Evolutionary conservation across 2,329 filamentous ascomycete genomes (phyloP).

Genomic region (Exophiala aquamarina): DNA sequence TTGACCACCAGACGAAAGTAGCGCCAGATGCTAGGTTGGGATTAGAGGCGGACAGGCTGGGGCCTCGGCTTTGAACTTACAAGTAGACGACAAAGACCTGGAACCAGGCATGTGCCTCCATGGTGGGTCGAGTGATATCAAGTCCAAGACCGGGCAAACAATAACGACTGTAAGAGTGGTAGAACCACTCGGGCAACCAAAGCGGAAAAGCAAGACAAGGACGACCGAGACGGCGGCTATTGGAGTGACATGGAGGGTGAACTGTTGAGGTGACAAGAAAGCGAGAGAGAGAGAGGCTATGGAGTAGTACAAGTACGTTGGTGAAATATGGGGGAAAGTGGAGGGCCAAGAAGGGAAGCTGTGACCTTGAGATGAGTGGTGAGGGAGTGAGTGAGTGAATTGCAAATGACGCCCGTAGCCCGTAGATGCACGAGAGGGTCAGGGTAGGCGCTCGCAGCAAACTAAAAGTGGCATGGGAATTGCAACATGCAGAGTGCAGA

Average conservation of each 20-base stretch:
- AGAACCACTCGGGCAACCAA: conserved; percentile 21
- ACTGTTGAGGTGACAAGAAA: conserved; percentile 22
- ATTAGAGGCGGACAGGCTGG: background rate
- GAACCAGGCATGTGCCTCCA: conserved; percentile 19
- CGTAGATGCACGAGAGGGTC: background rate
- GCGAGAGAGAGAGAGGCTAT: conserved; percentile 17
- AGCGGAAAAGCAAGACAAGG: conserved; percentile 14
- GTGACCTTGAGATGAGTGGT: background rate
- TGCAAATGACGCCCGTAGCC: background rate
- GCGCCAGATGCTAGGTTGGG: conserved; percentile 60
- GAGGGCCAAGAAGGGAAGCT: conserved; percentile 3
- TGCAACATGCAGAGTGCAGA: too few species aligned
- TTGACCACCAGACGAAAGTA: conserved; percentile 86
- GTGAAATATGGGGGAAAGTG: conserved; percentile 24
- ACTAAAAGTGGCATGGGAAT: too few species aligned
- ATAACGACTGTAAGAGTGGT: conserved; percentile 30
- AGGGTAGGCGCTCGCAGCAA: too few species aligned
- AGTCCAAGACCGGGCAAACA: conserved; percentile 6
- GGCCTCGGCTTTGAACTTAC: conserved; percentile 31
- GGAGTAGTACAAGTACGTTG: conserved; percentile 21
- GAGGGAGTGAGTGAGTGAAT: background rate
- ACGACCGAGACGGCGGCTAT: conserved; percentile 21
- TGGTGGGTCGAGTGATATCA: conserved; percentile 1
- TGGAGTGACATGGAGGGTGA: conserved; percentile 21
- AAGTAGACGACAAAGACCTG: conserved; percentile 41